Evolutionary conservation across 495 filamentous ascomycete genomes (phyloP).

Genomic region (Parathielavia hyrcaniae): DNA sequence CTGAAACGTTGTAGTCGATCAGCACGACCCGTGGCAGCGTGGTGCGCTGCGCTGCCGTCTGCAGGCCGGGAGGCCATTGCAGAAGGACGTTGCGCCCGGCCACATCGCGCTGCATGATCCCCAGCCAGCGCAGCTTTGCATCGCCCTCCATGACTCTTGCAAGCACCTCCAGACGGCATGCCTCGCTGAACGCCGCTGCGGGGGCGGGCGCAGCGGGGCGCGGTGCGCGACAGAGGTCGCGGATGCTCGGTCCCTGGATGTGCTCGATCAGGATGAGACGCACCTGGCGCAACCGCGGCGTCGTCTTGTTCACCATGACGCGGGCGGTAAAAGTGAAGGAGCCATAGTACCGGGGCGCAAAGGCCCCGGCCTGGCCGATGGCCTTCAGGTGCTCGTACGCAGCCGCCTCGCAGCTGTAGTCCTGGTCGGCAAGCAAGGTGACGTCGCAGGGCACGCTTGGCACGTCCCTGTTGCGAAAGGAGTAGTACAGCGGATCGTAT

Average conservation of each 20-base stretch:
- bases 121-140: not conserved
- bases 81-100: constrained; percentile 16
- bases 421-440: constrained; percentile 5
- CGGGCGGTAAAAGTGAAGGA: constrained; percentile 14
- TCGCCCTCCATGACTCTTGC: not conserved
- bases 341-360: constrained; percentile 16
- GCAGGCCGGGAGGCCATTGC: not conserved
- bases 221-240: too few relatives aligned
- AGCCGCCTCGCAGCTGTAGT: constrained; percentile 19
- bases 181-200: not conserved
- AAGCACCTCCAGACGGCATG: not conserved
- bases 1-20: constrained; percentile 4
- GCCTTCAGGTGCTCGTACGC: constrained; percentile 14
- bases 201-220: not conserved
- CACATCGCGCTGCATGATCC: constrained; percentile 16
- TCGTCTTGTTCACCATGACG: not conserved
- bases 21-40: constrained; percentile 1
- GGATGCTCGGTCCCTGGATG: not conserved
- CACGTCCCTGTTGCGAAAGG: not conserved
- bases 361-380: not conserved
- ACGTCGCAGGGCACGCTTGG: not conserved
- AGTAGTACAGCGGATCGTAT: constrained; percentile 21
- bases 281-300: not conserved
- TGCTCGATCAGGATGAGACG: constrained; percentile 20
- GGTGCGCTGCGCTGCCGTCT: not conserved